Evolutionary conservation across 2,329 filamentous ascomycete genomes (phyloP).

Genomic region (Laburnicola sp.): DNA sequence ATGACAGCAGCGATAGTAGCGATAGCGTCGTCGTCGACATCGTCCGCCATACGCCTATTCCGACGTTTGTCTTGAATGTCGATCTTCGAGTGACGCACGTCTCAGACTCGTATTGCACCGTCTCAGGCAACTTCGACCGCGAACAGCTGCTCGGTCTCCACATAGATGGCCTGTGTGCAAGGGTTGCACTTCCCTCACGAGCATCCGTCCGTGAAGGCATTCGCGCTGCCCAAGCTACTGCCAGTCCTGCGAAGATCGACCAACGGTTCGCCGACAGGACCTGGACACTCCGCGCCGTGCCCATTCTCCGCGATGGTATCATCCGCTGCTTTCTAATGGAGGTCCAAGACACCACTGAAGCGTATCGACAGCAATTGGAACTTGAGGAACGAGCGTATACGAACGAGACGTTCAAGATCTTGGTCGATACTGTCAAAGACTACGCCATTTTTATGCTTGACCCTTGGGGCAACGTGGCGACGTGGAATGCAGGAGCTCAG

Average conservation of each 20-base stretch:
- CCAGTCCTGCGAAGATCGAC: slow-evolving; percentile 41
- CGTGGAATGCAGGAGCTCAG: slow-evolving; percentile 62
- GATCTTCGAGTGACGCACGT: slow-evolving; percentile 59
- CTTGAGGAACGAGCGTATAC: slow-evolving; percentile 50
- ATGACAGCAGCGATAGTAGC: slow-evolving; percentile 6
- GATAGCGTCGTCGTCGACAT: slow-evolving; percentile 22
- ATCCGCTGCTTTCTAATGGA: slow-evolving; percentile 52
- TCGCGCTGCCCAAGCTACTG: slow-evolving; percentile 43
- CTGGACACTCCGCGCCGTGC: slow-evolving; percentile 48
- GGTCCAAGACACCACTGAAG: slow-evolving; percentile 44
- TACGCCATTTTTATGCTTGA: slow-evolving; percentile 67
- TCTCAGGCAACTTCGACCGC: slow-evolving; percentile 38
- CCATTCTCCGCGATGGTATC: slow-evolving; percentile 47
- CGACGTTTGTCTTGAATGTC: slow-evolving; percentile 34
- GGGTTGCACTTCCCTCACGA: slow-evolving; percentile 43
- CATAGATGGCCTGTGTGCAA: slow-evolving; percentile 47
- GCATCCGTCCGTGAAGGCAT: slow-evolving; percentile 44
- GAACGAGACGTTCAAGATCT: slow-evolving; percentile 61
- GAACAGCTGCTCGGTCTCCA: slow-evolving; percentile 43
- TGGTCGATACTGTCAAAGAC: slow-evolving; percentile 64
- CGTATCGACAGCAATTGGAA: slow-evolving; percentile 39
- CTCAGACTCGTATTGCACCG: slow-evolving; percentile 49
- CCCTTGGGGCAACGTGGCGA: slow-evolving; percentile 57
- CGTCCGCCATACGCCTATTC: slow-evolving; percentile 48
- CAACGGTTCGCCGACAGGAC: slow-evolving; percentile 29